phyloP scores from a whole-genome alignment of 331 rosid species.

The Cucumis variabilis region DNA sequence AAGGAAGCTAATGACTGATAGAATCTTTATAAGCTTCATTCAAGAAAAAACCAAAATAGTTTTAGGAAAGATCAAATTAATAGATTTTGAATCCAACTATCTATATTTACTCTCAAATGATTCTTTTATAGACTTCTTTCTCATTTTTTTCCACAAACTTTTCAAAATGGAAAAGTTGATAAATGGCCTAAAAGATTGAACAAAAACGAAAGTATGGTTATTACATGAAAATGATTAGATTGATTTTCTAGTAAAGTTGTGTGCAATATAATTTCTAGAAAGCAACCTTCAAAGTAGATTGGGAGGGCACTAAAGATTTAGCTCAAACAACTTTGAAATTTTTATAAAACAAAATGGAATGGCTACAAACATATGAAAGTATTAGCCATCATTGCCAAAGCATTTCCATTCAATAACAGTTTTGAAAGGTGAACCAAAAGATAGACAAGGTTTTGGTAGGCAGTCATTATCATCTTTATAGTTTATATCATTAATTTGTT shows the following conservation, averaged over 20 bases:
- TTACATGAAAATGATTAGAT: not conserved
- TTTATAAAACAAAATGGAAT: not conserved
- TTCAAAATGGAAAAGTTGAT: not conserved
- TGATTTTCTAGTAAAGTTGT: not conserved
- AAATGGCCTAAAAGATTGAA: not conserved
- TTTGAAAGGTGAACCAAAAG: not conserved
- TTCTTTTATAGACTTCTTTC: not conserved
- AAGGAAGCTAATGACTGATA: too few relatives aligned
- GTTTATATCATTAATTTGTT: not conserved
- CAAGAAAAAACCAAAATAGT: too few relatives aligned
- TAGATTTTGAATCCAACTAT: too few relatives aligned
- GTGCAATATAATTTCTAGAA: not conserved
- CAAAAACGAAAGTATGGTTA: not conserved
- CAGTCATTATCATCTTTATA: slow-evolving; percentile 24
- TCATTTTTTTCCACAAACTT: too few relatives aligned
- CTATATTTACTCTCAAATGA: too few relatives aligned
- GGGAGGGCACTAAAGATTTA: not conserved
- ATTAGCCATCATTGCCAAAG: not conserved
- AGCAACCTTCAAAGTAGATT: not conserved
- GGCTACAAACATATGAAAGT: slow-evolving; percentile 23
- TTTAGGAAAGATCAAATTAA: too few relatives aligned
- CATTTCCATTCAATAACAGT: not conserved
- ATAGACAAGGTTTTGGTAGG: not conserved
- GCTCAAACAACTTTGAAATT: not conserved
- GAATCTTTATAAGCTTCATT: too few relatives aligned